phyloP scores from a whole-genome alignment of 2,329 filamentous ascomycete species.

The Pseudofabraea citricarpa region DNA sequence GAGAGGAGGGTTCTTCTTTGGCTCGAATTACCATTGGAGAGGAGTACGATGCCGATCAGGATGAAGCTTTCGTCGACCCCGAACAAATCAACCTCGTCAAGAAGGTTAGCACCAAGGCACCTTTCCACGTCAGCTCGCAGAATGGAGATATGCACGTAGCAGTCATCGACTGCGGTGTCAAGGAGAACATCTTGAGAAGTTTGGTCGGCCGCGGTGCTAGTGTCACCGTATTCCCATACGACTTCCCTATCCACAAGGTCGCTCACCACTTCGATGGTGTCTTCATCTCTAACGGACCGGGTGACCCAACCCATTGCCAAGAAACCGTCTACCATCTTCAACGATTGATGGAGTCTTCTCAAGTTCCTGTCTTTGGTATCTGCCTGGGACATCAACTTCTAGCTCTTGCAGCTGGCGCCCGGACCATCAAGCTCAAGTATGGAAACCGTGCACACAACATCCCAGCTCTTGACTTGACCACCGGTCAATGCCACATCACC shows the following conservation, averaged over 20 bases:
- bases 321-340: slow-evolving; percentile 89
- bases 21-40: slow-evolving; percentile 93
- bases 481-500: slow-evolving; percentile 96
- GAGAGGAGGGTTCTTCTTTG: slow-evolving; percentile 94
- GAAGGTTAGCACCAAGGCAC: slow-evolving; percentile 95
- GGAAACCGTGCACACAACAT: slow-evolving; percentile 99
- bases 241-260: slow-evolving; percentile 98
- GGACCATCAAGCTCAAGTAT: slow-evolving; percentile 96
- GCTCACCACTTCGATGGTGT: slow-evolving; percentile 96
- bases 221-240: slow-evolving; percentile 90
- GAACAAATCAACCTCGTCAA: slow-evolving; percentile 95
- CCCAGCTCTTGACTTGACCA: slow-evolving; percentile 88
- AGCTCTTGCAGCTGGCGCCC: slow-evolving; percentile 79
- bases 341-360: slow-evolving; percentile 85
- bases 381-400: slow-evolving; percentile 94
- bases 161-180: slow-evolving; percentile 95
- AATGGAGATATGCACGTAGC: slow-evolving; percentile 86
- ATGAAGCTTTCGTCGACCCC: slow-evolving; percentile 92
- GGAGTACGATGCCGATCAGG: slow-evolving; percentile 97
- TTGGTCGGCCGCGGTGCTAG: slow-evolving; percentile 87
- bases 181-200: slow-evolving; percentile 98
- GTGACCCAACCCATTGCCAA: slow-evolving; percentile 95
- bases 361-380: slow-evolving; percentile 94
- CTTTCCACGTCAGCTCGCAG: slow-evolving; percentile 87
- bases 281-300: slow-evolving; percentile 98